These are phyloP conservation scores for Fraxinus angustifolia DNA, from an alignment of 305 asterid genomes.

Conservation along the genomic window DNA sequence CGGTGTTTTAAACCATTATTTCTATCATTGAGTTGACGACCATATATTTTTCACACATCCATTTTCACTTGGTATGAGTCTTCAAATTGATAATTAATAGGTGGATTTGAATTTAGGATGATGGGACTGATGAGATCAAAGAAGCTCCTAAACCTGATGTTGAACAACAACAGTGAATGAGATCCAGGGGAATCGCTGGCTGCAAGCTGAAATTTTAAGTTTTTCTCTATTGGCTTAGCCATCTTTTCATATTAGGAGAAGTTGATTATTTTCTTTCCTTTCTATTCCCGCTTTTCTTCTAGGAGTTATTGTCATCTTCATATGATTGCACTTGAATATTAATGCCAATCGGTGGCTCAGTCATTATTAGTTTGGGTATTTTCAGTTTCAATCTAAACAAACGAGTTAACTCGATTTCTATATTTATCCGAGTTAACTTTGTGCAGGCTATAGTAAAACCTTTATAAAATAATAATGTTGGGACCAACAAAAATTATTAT, in stretches of 20 bases:
- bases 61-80: background rate
- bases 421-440: background rate
- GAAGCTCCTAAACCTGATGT: conserved; percentile 52
- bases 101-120: conserved; percentile 37
- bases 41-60: background rate
- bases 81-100: background rate
- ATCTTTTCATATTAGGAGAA: conserved; percentile 19
- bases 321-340: background rate
- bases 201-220: background rate
- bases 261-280: conserved; percentile 9
- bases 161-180: conserved; percentile 24
- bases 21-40: background rate
- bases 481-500: too few species aligned
- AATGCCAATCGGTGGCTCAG: background rate
- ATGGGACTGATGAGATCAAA: conserved; percentile 57
- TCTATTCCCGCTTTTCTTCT: conserved; percentile 1
- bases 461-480: too few species aligned
- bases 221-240: conserved; percentile 23
- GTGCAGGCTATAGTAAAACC: background rate
- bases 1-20: background rate
- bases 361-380: background rate
- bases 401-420: background rate
- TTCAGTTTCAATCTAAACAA: background rate
- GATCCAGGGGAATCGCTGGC: background rate
- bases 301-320: background rate